Conservation (phyloP, 2,329 filamentous ascomycete genomes). For the Sporothrix brunneoviolacea region DNA sequence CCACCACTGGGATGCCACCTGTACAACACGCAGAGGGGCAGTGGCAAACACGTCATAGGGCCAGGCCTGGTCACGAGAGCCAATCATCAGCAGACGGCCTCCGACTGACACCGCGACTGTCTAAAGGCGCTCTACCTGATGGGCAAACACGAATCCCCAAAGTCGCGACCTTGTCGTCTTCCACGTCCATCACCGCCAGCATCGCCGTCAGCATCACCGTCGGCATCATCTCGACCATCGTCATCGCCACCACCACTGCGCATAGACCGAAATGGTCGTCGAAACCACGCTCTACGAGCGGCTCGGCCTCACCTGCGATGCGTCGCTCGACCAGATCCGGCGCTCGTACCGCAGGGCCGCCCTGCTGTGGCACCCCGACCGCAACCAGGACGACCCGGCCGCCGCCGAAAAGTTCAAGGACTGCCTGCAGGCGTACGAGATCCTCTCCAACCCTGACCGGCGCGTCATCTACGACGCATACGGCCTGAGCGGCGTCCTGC, state of each 20-base stretch:
- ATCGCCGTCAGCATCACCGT: no score
- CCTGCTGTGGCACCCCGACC: conserved; percentile 90
- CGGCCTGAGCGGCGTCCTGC: conserved; percentile 83
- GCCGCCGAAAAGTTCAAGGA: conserved; percentile 96
- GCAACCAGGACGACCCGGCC: conserved; percentile 85
- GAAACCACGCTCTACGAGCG: conserved; percentile 67
- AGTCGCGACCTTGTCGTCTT: no score
- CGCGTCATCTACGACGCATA: conserved; percentile 91
- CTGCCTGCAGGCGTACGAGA: conserved; percentile 94
- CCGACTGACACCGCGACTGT: no score
- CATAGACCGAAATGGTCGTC: conserved; percentile 23
- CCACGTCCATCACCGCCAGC: no score
- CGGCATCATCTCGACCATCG: no score
- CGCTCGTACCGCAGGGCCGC: conserved; percentile 84
- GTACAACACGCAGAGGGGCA: no score
- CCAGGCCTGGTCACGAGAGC: no score
- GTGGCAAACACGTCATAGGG: no score
- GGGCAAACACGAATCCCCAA: no score
- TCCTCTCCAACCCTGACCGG: conserved; percentile 93
- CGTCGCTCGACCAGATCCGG: conserved; percentile 88
- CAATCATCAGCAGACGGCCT: no score
- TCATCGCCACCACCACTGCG: background rate
- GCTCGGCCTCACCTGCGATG: conserved; percentile 68
- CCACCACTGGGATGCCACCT: no score
- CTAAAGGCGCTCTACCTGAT: no score